Base-by-base conservation (phyloP, 1,139 yeast genomes). In the Yamadazyma siamensis region DNA sequence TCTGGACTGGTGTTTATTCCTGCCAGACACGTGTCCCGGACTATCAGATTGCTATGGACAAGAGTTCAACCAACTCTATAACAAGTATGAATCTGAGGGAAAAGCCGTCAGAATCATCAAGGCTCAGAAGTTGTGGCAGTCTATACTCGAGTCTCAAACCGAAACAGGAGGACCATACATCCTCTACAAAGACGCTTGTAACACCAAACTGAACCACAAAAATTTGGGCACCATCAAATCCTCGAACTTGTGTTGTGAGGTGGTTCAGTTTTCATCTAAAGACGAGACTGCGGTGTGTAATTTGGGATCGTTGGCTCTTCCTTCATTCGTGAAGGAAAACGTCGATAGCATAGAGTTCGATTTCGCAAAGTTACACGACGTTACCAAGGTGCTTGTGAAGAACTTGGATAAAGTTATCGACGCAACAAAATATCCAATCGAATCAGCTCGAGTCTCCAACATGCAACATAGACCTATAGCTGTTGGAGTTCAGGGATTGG, bases 401-500 rank as follows among this genome's bases (percentile, higher is more conserved):
- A 87, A 87, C 59, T 66, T 86, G 63, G 82, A 86, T 63, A 70
- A 64, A 52, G 73, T 87, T 40, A 86, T 86, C 43, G 95, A 87
- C 61, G 73, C 80, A 40, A 85, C 86, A 53, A 72, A 62, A 55
- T 86, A 86, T 55, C 95, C 96, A 3, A 80, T 85, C 19, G 71
- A 69, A 37, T 80, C 78, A 43, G 86, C 95, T 6, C 65, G 69
- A 49, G 50, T 49, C 21, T 82, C 94, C 25, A 86, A 87, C 56
- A 65, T 77, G 69, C 75, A 75, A 47, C 83, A 86, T 56, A 70
- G 96, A 49, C 95, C 96, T 21, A 79, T 86, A 47, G 94, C 95
- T 6, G 60, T 86, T 25, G 96, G 96, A 44, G 94, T 86, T 6
- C 94, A 86, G 58, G 96, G 96, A 36, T 67, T 86, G 33, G 95